These are phyloP conservation scores for Fusarium austroafricanum DNA, from an alignment of 2,329 filamentous ascomycete genomes.

Conservation along the genomic window DNA sequence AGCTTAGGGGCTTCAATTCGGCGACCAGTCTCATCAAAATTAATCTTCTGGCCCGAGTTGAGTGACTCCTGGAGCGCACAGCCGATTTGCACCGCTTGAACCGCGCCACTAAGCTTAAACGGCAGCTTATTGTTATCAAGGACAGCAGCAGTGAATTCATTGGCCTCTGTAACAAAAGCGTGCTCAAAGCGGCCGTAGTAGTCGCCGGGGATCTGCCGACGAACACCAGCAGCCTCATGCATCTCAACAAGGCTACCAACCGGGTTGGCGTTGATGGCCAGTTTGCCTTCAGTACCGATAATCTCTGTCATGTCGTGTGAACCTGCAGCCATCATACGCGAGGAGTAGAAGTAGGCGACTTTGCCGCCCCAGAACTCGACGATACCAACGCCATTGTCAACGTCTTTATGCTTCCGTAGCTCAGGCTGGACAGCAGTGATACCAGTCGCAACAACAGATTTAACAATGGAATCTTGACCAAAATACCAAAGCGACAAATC, in stretches of 20 bases:
- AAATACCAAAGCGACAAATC: constrained; percentile 52
- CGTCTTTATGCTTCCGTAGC: constrained; percentile 49
- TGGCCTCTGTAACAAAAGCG: constrained; percentile 72
- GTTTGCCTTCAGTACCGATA: constrained; percentile 73
- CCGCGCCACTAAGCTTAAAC: constrained; percentile 67
- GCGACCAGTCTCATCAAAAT: constrained; percentile 63
- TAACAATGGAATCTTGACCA: constrained; percentile 48
- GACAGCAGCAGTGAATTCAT: constrained; percentile 71
- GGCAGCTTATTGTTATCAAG: constrained; percentile 68
- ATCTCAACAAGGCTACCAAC: constrained; percentile 65
- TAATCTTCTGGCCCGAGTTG: constrained; percentile 66
- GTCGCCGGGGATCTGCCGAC: constrained; percentile 69
- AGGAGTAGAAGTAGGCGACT: constrained; percentile 73
- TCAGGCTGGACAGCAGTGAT: constrained; percentile 51
- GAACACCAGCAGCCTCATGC: constrained; percentile 61
- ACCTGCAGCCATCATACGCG: constrained; percentile 76
- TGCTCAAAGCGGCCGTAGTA: constrained; percentile 73
- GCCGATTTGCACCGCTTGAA: constrained; percentile 71
- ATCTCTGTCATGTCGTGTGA: constrained; percentile 76
- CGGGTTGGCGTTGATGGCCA: constrained; percentile 70
- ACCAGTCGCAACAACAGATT: constrained; percentile 48
- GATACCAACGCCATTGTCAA: constrained; percentile 59
- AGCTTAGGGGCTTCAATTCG: constrained; percentile 41
- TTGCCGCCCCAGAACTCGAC: constrained; percentile 74
- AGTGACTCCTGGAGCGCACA: constrained; percentile 69